Base-by-base conservation (phyloP, 108 stramenopile species). In the Nannochloropsis salina region DNA sequence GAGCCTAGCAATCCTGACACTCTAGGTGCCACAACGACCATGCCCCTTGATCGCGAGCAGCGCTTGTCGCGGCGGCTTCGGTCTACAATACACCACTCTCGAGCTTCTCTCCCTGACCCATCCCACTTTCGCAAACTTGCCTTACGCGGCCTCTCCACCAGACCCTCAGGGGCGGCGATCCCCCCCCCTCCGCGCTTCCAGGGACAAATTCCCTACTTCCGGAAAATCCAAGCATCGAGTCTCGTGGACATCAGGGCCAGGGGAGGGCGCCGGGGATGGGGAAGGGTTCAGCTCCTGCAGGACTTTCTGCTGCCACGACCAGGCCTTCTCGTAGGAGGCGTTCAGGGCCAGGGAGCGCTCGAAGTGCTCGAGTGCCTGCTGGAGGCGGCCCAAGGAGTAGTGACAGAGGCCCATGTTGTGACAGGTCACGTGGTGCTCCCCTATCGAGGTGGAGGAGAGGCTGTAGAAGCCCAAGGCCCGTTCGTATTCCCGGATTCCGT, bases 351-450 rank as follows among this genome's bases (percentile, higher is more conserved):
- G 74, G 10, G 91, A 82, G 82, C 80, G 45, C 42, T 90, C 85
- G 82, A 94, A 94, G 84, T 90, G 80, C 2, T 74, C 80, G 40
- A 87, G 74, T 9, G 93, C 92, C 12, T 47, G 12, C 21, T 47
- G 45, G 9, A 31, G 44, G 86, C 84, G 47, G 15, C 92, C 91
- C 44, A 92, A 80, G 61, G 89, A 88, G 85, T 91, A 93, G 90
- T 93, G 90, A 86, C 94, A 94, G 15, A 94, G 87, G 42, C 93
- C 94, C 88, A 93, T 92, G 86, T 94, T 94, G 86, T 93, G 93
- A 82, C 87, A 93, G 31, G 94, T 93, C 8, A 94, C 94, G 86
- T 94, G 94, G 83, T 94, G 94, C 85, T 94, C 92, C 20, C 94
- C 93, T 9, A 91, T 91, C 61, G 44, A 51, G 18, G 83, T 82